Conservation (phyloP, 2,329 filamentous ascomycete species). For the Didymella glomerata region DNA sequence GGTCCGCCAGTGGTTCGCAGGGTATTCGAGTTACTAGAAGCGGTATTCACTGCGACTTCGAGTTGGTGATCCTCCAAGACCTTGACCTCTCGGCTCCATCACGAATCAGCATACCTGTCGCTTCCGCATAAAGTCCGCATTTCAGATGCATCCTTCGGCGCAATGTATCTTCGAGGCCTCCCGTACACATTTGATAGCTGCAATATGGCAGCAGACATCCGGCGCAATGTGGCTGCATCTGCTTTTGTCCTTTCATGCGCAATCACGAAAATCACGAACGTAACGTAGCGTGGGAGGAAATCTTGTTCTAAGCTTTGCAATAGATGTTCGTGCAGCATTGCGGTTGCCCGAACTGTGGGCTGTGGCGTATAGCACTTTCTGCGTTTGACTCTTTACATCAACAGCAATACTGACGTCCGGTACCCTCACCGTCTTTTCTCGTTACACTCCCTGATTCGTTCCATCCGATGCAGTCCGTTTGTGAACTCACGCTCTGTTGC, state of each 20-base stretch:
- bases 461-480: background rate
- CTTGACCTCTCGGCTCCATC: background rate
- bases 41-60: background rate
- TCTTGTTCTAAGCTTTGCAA: constrained; percentile 1
- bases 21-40: background rate
- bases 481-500: background rate
- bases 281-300: constrained; percentile 37
- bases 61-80: background rate
- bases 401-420: background rate
- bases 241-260: constrained; percentile 9
- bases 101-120: background rate
- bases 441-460: background rate
- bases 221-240: constrained; percentile 20
- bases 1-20: constrained; percentile 2
- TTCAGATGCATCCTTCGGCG: constrained; percentile 8
- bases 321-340: constrained; percentile 10
- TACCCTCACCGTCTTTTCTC: background rate
- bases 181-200: constrained; percentile 8
- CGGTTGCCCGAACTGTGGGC: background rate
- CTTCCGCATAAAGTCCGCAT: background rate
- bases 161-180: background rate
- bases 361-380: constrained; percentile 3
- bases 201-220: background rate
- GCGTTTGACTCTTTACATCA: background rate
- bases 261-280: constrained; percentile 29